These are phyloP conservation scores for Schwanniomyces pseudopolymorphus DNA, from an alignment of 805 yeast genomes.

Conservation along the genomic window DNA sequence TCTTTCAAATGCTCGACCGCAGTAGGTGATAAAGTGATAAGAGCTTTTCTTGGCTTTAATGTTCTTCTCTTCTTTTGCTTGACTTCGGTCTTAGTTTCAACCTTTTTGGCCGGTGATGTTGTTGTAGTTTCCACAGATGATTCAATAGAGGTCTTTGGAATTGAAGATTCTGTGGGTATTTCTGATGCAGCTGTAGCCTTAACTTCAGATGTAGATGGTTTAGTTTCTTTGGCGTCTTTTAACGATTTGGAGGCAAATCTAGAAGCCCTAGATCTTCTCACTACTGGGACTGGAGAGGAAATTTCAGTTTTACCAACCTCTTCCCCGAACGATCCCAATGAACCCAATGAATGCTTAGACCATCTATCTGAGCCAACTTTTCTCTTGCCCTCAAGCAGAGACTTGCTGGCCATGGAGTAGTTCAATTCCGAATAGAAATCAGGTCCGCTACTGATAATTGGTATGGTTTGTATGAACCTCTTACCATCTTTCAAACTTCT, in stretches of 20 bases:
- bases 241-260: conserved; percentile 17
- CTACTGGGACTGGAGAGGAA: conserved; percentile 7
- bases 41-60: conserved; percentile 84
- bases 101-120: conserved; percentile 4
- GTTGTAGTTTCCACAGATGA: conserved; percentile 1
- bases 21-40: conserved; percentile 72
- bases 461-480: conserved; percentile 37
- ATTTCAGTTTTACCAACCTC: conserved; percentile 3
- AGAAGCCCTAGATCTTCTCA: conserved; percentile 34
- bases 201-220: conserved; percentile 4
- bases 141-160: conserved; percentile 3
- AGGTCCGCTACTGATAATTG: conserved; percentile 13
- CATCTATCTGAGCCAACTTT: conserved; percentile 17
- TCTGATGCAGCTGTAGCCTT: conserved; percentile 6
- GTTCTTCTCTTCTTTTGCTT: conserved; percentile 51
- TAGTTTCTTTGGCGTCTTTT: conserved; percentile 7
- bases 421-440: conserved; percentile 23
- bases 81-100: conserved; percentile 3
- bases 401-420: conserved; percentile 9
- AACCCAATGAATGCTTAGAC: conserved; percentile 28
- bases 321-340: conserved; percentile 3
- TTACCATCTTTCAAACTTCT: conserved; percentile 22
- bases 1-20: conserved; percentile 73
- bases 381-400: conserved; percentile 9
- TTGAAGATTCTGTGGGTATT: conserved; percentile 2